Percentiles rank a stretch among this genome's conserved stretches.
Conservation (phyloP, 2,329 filamentous ascomycete species). For the Botrytis byssoidea region DNA sequence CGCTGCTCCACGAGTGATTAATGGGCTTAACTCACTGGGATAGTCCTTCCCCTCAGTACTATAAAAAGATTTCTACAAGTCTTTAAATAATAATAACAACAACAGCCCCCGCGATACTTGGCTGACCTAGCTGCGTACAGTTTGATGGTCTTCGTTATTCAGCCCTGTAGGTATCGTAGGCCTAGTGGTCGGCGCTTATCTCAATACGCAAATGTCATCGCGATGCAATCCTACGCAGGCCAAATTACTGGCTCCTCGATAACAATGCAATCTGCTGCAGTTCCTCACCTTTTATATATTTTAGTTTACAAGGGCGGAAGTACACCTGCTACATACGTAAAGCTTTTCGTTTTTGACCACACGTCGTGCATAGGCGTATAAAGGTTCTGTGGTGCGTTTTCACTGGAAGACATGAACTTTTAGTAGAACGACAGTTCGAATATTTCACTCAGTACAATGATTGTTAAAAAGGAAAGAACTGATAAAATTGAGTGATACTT, state of each 20-base stretch:
- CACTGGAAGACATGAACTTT: not conserved
- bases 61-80: not conserved
- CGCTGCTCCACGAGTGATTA: not conserved
- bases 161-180: not conserved
- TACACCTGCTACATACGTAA: not conserved
- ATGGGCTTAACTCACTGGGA: not conserved
- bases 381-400: not conserved
- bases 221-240: not conserved
- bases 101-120: not conserved
- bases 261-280: not conserved
- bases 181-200: not conserved
- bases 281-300: not conserved
- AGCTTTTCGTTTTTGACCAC: not conserved
- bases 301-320: not conserved
- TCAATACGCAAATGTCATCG: not conserved
- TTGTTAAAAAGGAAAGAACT: fast-evolving
- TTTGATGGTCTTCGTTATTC: not conserved
- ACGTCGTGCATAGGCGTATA: not conserved
- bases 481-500: not conserved
- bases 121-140: not conserved
- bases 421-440: not conserved
- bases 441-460: not conserved
- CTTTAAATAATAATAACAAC: not conserved
- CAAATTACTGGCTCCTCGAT: not conserved
- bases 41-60: not conserved